Evolutionary conservation across 2,329 filamentous ascomycete genomes (phyloP), one percentile per base, ranked within the genome.

Genomic region (Neofusicoccum umdonicola): DNA sequence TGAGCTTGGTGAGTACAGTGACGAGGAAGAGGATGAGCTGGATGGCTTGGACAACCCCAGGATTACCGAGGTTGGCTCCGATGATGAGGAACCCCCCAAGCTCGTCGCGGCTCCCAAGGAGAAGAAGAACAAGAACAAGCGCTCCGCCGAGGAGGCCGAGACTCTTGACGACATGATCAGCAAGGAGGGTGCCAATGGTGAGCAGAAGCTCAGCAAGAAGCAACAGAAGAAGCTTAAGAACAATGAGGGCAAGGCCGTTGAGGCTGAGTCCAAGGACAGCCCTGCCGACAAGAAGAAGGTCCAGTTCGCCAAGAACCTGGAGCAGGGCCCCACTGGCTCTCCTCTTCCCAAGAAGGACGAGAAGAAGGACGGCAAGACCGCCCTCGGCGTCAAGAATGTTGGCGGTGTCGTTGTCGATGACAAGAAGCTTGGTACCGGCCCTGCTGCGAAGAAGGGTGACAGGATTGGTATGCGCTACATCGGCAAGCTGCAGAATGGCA

Each of bases 191-290:
- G 72, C 75, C 27, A 84, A 85, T 68, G 86, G 87, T 69, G 90
- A 93, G 71, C 77, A 84, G 70, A 93, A 93, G 83, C 85, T 93
- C 68, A 93, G 88, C 86, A 97, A 97, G 87, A 97, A 97, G 84
- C 92, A 98, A 80, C 86, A 90, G 73, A 98, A 99, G 90, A 97
- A 97, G 86, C 86, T 94, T 69, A 96, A 96, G 88, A 97, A 97
- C 86, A 98, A 98, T 85, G 92, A 96, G 78, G 95, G 94, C 70
- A 90, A 97, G 77, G 89, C 95, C 66, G 87, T 90, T 60, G 72
- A 77, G 47, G 73, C 74, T 51, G 56, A 60, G 56, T 83, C 75
- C 62, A 78, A 83, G 68, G 79, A 78, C 69, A 88, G 72, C 66
- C 73, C 76, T 67, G 77, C 88, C 84, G 82, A 84, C 65, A 90